Percentiles rank a stretch among this genome's conserved stretches.
These are phyloP conservation scores for Mucor saturninus DNA, from an alignment of 371 early-diverging fungal species.

Conservation along the genomic window DNA sequence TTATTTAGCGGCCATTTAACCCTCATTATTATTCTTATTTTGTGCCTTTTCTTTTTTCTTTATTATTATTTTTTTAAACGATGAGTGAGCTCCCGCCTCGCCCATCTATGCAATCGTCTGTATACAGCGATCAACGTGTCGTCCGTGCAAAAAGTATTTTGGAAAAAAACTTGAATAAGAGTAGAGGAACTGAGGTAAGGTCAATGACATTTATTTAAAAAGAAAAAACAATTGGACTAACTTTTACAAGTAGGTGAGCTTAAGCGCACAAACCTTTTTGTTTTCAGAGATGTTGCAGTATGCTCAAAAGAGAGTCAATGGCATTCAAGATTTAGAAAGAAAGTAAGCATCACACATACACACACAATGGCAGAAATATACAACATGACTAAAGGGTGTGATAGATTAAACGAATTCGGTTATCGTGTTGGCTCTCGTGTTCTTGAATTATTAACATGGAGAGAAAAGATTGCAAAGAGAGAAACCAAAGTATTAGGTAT, in stretches of 20 bases:
- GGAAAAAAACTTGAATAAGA: conserved; percentile 72
- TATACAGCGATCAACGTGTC: conserved; percentile 42
- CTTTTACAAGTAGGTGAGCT: conserved; percentile 66
- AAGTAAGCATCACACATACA: conserved; percentile 52
- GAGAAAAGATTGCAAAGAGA: conserved; percentile 86
- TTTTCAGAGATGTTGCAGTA: conserved; percentile 96
- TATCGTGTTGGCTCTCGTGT: conserved; percentile 90
- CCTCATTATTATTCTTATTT: background rate
- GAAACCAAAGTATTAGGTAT: conserved; percentile 87
- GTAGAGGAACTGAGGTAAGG: conserved; percentile 63
- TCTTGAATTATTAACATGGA: conserved; percentile 84
- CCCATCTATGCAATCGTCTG: conserved; percentile 46
- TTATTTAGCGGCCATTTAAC: background rate
- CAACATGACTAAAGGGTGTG: background rate
- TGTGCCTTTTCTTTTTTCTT: background rate
- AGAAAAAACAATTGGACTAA: background rate
- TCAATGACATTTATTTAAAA: background rate
- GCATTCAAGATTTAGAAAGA: conserved; percentile 94
- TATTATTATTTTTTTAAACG: background rate
- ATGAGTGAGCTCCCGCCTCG: conserved; percentile 36
- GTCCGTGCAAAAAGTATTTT: conserved; percentile 49
- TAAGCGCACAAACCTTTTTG: conserved; percentile 87
- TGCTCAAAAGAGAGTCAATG: conserved; percentile 90
- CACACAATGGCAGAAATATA: no score
- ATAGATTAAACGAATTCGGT: conserved; percentile 88